phyloP scores from a whole-genome alignment of 75 land plant genomes.

The Pinus tabuliformis region DNA sequence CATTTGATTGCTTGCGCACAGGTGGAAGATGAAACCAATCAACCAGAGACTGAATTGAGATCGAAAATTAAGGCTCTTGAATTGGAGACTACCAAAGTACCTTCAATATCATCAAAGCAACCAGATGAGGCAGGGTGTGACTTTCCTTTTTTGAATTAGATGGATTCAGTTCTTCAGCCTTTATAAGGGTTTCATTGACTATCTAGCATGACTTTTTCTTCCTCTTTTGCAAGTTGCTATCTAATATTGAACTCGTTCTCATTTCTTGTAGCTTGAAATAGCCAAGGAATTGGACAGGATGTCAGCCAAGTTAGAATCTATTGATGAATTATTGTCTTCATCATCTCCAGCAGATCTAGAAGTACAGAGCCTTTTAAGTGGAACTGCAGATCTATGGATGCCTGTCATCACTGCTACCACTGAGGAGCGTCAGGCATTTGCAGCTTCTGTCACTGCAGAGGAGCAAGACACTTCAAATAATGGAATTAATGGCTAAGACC shows the following conservation, averaged over 20 bases:
- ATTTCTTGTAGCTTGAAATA: constrained; percentile 59
- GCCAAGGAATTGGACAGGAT: constrained; percentile 74
- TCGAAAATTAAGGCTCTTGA: constrained; percentile 67
- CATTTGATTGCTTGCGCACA: constrained; percentile 8
- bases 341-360: constrained; percentile 66
- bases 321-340: constrained; percentile 63
- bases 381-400: constrained; percentile 83
- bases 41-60: constrained; percentile 63
- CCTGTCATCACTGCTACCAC: constrained; percentile 87
- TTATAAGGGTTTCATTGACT: not conserved
- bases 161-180: not conserved
- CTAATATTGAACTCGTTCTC: not conserved
- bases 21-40: constrained; percentile 62
- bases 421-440: constrained; percentile 60
- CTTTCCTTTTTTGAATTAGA: not conserved
- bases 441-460: constrained; percentile 18
- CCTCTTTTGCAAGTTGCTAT: not conserved
- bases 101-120: constrained; percentile 26
- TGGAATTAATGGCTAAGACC: not conserved
- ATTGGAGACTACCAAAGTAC: constrained; percentile 58
- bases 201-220: not conserved
- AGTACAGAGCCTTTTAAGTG: constrained; percentile 61
- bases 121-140: constrained; percentile 50
- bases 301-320: constrained; percentile 67
- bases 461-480: constrained; percentile 5